Evolutionary conservation across 768 basidiomycete genomes (phyloP).

Genomic region (Mycena floridula): DNA sequence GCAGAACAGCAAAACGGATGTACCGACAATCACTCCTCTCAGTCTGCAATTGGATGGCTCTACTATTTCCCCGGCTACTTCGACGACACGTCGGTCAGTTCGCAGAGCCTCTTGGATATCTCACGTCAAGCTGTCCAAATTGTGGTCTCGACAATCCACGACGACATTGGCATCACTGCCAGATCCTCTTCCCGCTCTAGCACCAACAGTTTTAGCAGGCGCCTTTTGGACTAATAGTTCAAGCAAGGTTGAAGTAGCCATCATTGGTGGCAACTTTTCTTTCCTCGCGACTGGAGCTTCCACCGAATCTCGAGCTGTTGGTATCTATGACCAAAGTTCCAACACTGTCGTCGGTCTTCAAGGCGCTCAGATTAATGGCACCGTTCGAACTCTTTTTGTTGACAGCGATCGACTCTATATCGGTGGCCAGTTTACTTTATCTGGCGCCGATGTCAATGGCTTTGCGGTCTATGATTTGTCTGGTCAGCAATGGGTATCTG

Average conservation of each 20-base stretch:
- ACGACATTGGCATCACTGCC: constrained; percentile 47
- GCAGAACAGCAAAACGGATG: constrained; percentile 50
- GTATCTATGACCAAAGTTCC: constrained; percentile 59
- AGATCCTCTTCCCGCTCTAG: constrained; percentile 43
- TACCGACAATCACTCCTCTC: constrained; percentile 58
- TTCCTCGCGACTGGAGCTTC: constrained; percentile 36
- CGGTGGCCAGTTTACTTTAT: constrained; percentile 76
- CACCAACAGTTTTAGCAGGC: constrained; percentile 81
- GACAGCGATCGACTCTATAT: constrained; percentile 66
- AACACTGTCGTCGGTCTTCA: constrained; percentile 45
- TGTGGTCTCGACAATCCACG: constrained; percentile 47
- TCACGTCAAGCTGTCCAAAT: constrained; percentile 32
- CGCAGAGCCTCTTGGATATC: constrained; percentile 39
- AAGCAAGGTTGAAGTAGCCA: constrained; percentile 54
- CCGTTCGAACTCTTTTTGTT: constrained; percentile 72
- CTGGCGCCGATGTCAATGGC: constrained; percentile 52
- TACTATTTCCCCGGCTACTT: constrained; percentile 22
- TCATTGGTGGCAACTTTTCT: constrained; percentile 90
- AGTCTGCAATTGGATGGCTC: constrained; percentile 46
- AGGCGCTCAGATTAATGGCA: constrained; percentile 65
- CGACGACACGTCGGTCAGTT: constrained; percentile 29
- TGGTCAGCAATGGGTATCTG: constrained; percentile 52
- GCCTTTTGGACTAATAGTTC: constrained; percentile 85
- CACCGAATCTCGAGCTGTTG: constrained; percentile 46
- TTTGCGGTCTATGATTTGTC: constrained; percentile 79